Evolutionary conservation across 176 grass and related monocot genomes (phyloP).

Genomic region (Dendrocalamus sinicus): DNA sequence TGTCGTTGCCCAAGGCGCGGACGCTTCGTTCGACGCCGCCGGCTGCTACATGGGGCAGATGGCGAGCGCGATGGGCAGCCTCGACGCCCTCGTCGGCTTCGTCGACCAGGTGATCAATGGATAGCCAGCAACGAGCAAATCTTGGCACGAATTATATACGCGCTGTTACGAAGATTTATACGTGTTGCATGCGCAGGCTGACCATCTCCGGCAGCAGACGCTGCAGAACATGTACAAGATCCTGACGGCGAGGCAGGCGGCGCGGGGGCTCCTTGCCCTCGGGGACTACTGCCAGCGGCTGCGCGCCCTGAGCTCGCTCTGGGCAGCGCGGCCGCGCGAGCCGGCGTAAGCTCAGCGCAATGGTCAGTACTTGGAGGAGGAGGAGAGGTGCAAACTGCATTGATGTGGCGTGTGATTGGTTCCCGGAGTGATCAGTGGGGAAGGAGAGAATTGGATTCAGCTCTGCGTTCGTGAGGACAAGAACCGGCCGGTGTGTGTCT

Average conservation of each 20-base stretch:
- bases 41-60: slow-evolving; percentile 57
- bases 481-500: background rate
- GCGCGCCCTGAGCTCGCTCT: slow-evolving; percentile 73
- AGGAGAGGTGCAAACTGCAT: background rate
- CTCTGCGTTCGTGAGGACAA: slow-evolving; percentile 4
- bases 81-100: slow-evolving; percentile 59
- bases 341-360: slow-evolving; percentile 30
- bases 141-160: background rate
- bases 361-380: background rate
- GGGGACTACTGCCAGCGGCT: slow-evolving; percentile 79
- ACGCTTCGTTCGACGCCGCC: background rate
- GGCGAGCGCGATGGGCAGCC: slow-evolving; percentile 58
- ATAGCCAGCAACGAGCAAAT: background rate
- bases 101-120: slow-evolving; percentile 58
- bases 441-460: background rate
- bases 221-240: slow-evolving; percentile 77
- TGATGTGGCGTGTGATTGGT: background rate
- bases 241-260: slow-evolving; percentile 64
- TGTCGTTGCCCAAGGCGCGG: background rate
- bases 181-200: slow-evolving; percentile 50
- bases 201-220: slow-evolving; percentile 64
- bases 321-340: slow-evolving; percentile 66
- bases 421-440: background rate
- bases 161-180: background rate
- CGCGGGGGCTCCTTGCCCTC: slow-evolving; percentile 66